Percentiles rank a stretch among this genome's conserved stretches.
Conservation (phyloP, 163 green algal genomes). For the Coccomyxa subellipsoidea region DNA sequence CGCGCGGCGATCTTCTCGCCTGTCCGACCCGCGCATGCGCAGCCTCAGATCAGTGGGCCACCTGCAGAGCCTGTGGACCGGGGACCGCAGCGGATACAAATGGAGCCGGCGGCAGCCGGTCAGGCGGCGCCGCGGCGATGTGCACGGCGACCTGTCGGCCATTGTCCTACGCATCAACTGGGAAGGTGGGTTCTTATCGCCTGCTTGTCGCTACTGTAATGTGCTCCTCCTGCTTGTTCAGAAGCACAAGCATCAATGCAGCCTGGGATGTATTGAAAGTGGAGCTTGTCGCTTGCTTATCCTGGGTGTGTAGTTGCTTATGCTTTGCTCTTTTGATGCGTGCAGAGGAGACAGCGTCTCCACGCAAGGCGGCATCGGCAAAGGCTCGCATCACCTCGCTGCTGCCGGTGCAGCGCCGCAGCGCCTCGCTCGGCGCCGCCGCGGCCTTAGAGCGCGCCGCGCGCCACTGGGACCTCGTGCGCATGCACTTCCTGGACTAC, state of each 20-base stretch:
- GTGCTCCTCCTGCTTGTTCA: too few relatives aligned
- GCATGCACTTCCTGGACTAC: conserved; percentile 33
- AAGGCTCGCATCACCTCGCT: not conserved
- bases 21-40: conserved; percentile 29
- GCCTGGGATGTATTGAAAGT: not conserved
- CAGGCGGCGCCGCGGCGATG: conserved; percentile 28
- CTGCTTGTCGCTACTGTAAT: too few relatives aligned
- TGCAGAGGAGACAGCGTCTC: not conserved
- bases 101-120: conserved; percentile 25
- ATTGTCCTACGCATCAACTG: conserved; percentile 27
- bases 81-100: conserved; percentile 28
- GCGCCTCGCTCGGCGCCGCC: not conserved
- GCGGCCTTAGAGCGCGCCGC: not conserved
- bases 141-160: conserved; percentile 32
- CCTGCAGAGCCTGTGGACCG: conserved; percentile 21
- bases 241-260: too few relatives aligned
- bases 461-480: conserved; percentile 16
- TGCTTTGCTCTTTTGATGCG: not conserved
- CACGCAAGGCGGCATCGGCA: not conserved
- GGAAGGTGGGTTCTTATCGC: too few relatives aligned
- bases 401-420: not conserved
- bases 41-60: conserved; percentile 13
- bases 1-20: not conserved
- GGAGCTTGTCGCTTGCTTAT: not conserved
- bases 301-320: not conserved